Conservation (phyloP, 495 filamentous ascomycete species). For the Annulohypoxylon maeteangense region DNA sequence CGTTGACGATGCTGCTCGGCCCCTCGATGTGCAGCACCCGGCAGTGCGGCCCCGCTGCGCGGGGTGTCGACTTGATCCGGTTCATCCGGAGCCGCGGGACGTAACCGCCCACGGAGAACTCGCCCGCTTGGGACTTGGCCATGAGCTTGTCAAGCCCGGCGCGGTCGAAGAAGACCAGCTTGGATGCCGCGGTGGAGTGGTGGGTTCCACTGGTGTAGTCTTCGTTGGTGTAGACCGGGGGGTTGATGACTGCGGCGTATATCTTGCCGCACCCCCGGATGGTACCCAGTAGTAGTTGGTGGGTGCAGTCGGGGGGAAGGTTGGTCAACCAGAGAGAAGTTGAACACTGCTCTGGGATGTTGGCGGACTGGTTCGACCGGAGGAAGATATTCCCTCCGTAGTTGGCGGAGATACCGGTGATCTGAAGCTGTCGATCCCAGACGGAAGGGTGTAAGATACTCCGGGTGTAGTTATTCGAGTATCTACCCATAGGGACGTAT, state of each 20-base stretch:
- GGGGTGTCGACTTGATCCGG: slow-evolving; percentile 31
- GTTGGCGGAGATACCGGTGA: slow-evolving; percentile 34
- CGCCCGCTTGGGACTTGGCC: slow-evolving; percentile 5
- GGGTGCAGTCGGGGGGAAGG: slow-evolving; percentile 44
- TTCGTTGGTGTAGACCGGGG: slow-evolving; percentile 22
- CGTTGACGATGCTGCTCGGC: slow-evolving; percentile 37
- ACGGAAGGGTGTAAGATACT: not conserved
- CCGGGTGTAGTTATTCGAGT: not conserved
- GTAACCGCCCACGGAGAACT: slow-evolving; percentile 30
- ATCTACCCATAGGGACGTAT: slow-evolving; percentile 11
- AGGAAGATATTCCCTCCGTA: slow-evolving; percentile 49
- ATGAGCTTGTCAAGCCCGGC: slow-evolving; percentile 33
- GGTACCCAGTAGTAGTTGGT: slow-evolving; percentile 40
- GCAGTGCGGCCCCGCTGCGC: slow-evolving; percentile 13
- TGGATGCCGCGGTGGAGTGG: slow-evolving; percentile 46
- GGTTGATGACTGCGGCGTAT: slow-evolving; percentile 51
- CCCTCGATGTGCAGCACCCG: slow-evolving; percentile 55
- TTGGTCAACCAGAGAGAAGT: slow-evolving; percentile 53
- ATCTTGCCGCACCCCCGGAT: slow-evolving; percentile 51
- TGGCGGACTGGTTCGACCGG: slow-evolving; percentile 43
- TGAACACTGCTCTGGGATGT: slow-evolving; percentile 44
- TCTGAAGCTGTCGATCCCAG: not conserved
- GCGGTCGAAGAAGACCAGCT: slow-evolving; percentile 54
- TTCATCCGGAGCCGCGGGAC: slow-evolving; percentile 36
- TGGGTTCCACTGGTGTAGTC: not conserved